Base-by-base conservation (phyloP, 257 asterid species). In the Euphrasia confusa region DNA sequence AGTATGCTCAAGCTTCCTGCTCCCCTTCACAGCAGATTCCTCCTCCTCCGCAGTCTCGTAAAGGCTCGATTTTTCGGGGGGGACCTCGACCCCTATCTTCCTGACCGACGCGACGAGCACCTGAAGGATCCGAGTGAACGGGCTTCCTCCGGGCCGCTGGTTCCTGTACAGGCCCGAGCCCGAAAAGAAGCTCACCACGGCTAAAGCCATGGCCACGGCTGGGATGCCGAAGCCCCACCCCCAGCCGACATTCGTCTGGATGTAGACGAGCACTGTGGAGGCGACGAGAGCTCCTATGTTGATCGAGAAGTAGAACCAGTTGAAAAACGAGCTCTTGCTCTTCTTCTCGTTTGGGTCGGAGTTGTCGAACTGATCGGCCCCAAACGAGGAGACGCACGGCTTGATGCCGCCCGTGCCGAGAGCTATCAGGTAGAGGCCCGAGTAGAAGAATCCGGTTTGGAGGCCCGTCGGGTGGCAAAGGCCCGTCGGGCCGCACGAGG, bases 141-240 rank as follows among this genome's bases (percentile, higher is more conserved):
- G 94, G 58, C 94, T 85, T 35, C 90, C 90, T 2, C 88, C 94
- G 3, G 94, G 90, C 67, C 70, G 72, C 55, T 77, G 90, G 37
- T 80, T 78, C 64, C 94, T 66, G 15, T 80, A 85, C 7, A 80
- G 33, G 14, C 76, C 63, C 0, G 94, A 80, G 10, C 94, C 94
- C 0, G 85, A 80, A 39, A 85, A 82, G 77, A 85, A 85, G 45
- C 83, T 75, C 15, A 71, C 80, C 5, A 80, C 81, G 1, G 90
- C 94, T 13, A 77, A 28, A 0, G 88, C 90, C 94, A 85, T 85
- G 0, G 90, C 90, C 15, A 68, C 88, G 0, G 90, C 94, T 1
- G 94, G 94, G 3, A 85, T 80, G 10, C 90, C 94, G 26, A 85
- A 85, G 0, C 94, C 94, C 94, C 85, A 80, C 0, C 83, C 79